Evolutionary conservation across 2,329 filamentous ascomycete genomes (phyloP).

Genomic region (Ophiostoma montium): DNA sequence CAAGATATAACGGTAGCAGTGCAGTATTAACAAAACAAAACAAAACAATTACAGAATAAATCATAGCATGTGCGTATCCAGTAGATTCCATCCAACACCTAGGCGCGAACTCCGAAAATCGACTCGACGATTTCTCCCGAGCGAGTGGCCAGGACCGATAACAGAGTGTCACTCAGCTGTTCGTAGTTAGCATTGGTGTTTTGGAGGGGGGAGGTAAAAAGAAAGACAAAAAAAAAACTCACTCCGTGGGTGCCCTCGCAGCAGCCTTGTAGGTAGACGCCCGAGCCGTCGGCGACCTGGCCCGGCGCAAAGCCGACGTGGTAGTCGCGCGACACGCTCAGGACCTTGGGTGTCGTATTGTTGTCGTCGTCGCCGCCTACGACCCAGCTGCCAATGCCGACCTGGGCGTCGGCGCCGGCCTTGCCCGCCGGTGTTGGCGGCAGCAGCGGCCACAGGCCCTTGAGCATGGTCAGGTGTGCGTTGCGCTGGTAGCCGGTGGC

Average conservation of each 20-base stretch:
- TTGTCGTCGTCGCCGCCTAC: slow-evolving; percentile 9
- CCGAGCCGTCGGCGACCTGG: slow-evolving; percentile 56
- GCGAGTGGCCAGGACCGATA: slow-evolving; percentile 63
- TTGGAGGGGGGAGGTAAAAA: neutral
- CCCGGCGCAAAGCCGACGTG: slow-evolving; percentile 55
- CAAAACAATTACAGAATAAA: neutral
- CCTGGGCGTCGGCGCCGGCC: slow-evolving; percentile 1
- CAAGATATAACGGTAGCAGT: too few relatives aligned
- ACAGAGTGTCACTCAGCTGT: slow-evolving; percentile 64
- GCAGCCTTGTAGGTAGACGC: slow-evolving; percentile 87
- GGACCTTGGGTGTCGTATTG: slow-evolving; percentile 26
- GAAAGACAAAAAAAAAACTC: slow-evolving; percentile 28
- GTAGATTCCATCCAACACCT: neutral
- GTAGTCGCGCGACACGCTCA: slow-evolving; percentile 66
- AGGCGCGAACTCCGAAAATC: slow-evolving; percentile 41
- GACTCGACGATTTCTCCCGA: slow-evolving; percentile 66
- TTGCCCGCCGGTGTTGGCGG: slow-evolving; percentile 26
- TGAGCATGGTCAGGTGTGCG: slow-evolving; percentile 64
- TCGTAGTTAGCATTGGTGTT: slow-evolving; percentile 2
- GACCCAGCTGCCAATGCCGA: slow-evolving; percentile 15
- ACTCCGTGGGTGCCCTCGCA: slow-evolving; percentile 86
- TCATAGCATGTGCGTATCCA: neutral
- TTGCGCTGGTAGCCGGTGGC: slow-evolving; percentile 77
- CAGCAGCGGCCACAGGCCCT: slow-evolving; percentile 50
- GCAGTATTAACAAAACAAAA: neutral